Evolutionary conservation across 306 rosid species (phyloP), one percentile per base, ranked within the genome.

Genomic region (Malus domestica): DNA sequence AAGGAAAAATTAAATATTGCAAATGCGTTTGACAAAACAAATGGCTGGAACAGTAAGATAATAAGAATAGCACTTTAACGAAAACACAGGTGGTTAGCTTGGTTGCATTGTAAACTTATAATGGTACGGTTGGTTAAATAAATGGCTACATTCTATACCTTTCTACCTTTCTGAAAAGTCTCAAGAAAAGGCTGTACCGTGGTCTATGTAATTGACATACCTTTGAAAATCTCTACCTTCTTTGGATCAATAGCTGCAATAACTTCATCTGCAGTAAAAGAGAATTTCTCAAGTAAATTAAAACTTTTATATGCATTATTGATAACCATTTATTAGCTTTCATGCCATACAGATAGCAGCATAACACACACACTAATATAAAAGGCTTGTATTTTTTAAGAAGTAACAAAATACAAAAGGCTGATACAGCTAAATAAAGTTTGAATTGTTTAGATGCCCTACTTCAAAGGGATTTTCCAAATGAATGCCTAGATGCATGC

Each of bases 151-250:
- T 19, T 45, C 52, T 29, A 49, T 25, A 23, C 52, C 45, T 69
- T 69, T 27, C 59, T 6, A 71, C 75, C 3, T 16, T 51, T 19
- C 62, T 70, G n/a, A 27, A 20, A 72, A 72, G 22, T 30, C 27
- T 3, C 76, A 42, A 42, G 45, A 42, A 42, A 42, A 42, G 10
- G 45, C 20, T 22, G 52, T 66, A 68, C 45, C 44, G 49, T 52
- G 58, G 61, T 33, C 65, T 19, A 38, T 18, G 72, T 65, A 74
- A 62, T 67, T 45, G 66, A 65, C 83, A 35, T 87, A 92, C 97
- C 98, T 92, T 80, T 90, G 98, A 72, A 88, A 79, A 95, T 95
- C 74, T 90, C 98, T 58, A 90, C 89, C 88, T 95, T 92, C 80
- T 86, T 91, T n/a, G 93, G 85, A 86, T 92, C 97, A 84, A 95